These are phyloP conservation scores for Beauveria pseudobassiana DNA, from an alignment of 2,329 filamentous ascomycete genomes.

Conservation along the genomic window DNA sequence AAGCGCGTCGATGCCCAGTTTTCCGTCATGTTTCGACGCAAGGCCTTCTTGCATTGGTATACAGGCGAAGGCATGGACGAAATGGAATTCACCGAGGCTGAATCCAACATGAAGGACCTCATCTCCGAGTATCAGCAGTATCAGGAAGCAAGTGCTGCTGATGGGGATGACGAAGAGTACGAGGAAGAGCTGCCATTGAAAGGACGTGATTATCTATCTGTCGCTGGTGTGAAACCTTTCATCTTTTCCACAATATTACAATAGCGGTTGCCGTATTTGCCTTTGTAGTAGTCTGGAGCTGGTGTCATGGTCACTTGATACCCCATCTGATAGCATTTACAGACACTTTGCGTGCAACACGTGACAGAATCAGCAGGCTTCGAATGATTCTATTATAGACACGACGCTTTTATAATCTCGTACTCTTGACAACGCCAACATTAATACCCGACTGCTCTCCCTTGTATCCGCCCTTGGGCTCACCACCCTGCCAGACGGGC, in stretches of 20 bases:
- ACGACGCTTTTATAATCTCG: conserved; percentile 60
- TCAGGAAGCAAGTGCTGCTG: conserved; percentile 95
- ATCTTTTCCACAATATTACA: too few species aligned
- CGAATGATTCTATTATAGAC: background rate
- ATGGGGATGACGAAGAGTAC: conserved; percentile 87
- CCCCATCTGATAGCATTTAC: background rate
- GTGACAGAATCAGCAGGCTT: background rate
- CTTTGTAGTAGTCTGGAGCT: too few species aligned
- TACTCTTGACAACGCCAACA: conserved; percentile 83
- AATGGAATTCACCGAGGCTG: conserved; percentile 99
- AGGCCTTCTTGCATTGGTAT: conserved; percentile 99
- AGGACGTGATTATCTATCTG: background rate
- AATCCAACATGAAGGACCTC: conserved; percentile 99
- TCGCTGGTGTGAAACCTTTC: background rate
- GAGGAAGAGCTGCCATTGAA: conserved; percentile 58
- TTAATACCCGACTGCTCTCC: conserved; percentile 96
- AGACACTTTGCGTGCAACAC: background rate
- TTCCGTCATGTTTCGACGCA: conserved; percentile 99
- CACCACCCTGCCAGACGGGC: conserved; percentile 76
- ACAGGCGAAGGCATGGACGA: conserved; percentile 99
- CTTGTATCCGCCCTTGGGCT: conserved; percentile 76
- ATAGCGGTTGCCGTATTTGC: too few species aligned
- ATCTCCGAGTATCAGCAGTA: conserved; percentile 99
- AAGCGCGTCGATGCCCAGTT: conserved; percentile 99
- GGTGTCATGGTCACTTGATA: background rate